A percentile compares a stretch with the other conserved stretches of the same genome.
Conservation (phyloP, 1,284 basidiomycete species). For the Ustilago shanxiensis region DNA sequence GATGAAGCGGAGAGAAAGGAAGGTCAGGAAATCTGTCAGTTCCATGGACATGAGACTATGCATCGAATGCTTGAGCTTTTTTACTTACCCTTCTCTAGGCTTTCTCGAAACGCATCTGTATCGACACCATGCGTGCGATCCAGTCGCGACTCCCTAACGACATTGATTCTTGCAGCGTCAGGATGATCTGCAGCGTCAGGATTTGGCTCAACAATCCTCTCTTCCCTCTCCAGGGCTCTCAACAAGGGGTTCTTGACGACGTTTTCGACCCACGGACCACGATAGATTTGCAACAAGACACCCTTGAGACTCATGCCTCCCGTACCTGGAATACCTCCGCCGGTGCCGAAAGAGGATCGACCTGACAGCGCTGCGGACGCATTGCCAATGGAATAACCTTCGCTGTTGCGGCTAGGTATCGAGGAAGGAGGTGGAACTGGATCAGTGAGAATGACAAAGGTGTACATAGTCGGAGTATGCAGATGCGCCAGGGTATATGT, state of each 20-base stretch:
- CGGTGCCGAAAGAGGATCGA: constrained; percentile 42
- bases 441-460: constrained; percentile 93
- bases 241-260: constrained; percentile 91
- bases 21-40: neutral
- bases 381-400: constrained; percentile 46
- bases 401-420: constrained; percentile 41
- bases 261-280: constrained; percentile 90
- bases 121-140: constrained; percentile 55
- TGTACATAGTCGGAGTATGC: constrained; percentile 92
- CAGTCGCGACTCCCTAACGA: constrained; percentile 22
- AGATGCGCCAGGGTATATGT: constrained; percentile 93
- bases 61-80: neutral
- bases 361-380: constrained; percentile 29
- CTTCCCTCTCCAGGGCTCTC: constrained; percentile 67
- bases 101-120: constrained; percentile 56
- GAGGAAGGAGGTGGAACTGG: constrained; percentile 74
- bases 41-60: too few relatives aligned
- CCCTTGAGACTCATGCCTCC: constrained; percentile 76
- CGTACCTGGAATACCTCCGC: constrained; percentile 65
- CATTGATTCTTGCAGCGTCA: constrained; percentile 7
- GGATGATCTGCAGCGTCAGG: constrained; percentile 17
- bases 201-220: constrained; percentile 31
- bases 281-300: constrained; percentile 87
- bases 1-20: neutral
- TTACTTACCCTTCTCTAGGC: constrained; percentile 52